Evolutionary conservation across 768 basidiomycete genomes (phyloP), one percentile per base, ranked within the genome.

Genomic region (Podaxis sp.): DNA sequence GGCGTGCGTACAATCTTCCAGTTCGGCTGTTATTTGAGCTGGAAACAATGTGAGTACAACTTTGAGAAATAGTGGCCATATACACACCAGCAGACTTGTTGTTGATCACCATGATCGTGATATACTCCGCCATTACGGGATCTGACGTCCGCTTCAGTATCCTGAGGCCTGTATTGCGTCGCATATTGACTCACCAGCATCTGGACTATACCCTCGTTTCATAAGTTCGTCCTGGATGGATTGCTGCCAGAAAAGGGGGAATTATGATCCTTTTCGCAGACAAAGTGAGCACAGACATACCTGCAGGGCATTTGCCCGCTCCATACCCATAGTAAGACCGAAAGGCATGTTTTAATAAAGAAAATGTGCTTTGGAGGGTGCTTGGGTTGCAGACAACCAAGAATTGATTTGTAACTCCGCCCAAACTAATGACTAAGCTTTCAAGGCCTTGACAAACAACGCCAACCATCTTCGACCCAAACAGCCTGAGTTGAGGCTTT

Each of bases 71-170:
- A 19, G n/a, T 41, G 19, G 36, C 37, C 51, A 24, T 24, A 40
- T 50, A 76, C 87, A 37, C 67, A 89, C 91, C 83, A 65, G 85
- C 74, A 62, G 89, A 88, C 79, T 95, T 96, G 75, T 91, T 91
- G 72, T 96, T 96, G 66, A 94, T 94, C 52, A 96, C 84, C 94
- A 96, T 94, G 63, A 96, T 96, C 19, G 91, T 93, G 61, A 95
- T 93, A 69, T 94, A 96, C 74, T 96, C 94, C 2, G 93, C 92
- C 92, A 95, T 94, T 67, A 94, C 91, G 13, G 87, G 86, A 74
- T 95, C 93, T 92, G 67, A 4, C 61, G 52, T 57, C 11, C 3
- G 12, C 17, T 33, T 63, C 15, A 57, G 70, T 27, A 72, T 67
- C 55, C 65, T 55, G 63, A 55, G 49, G 53, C 67, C 57, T 60